Evolutionary conservation across 2,329 filamentous ascomycete species (phyloP).

Genomic region (Ceratocystis albifundus): DNA sequence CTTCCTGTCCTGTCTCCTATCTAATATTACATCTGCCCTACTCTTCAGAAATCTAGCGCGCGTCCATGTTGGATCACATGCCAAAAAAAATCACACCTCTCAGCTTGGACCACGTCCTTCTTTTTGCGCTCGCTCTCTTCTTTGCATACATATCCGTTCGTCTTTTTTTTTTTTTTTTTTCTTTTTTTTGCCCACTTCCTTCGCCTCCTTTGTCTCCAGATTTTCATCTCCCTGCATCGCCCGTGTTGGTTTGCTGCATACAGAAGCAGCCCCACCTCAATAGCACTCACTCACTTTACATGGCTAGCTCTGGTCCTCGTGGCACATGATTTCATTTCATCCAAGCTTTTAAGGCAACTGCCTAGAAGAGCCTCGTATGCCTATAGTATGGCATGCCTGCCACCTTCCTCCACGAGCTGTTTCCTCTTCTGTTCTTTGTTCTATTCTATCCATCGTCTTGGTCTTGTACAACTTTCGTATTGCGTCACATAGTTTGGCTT

Average conservation of each 20-base stretch:
- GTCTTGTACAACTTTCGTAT: neutral
- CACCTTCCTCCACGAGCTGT: neutral
- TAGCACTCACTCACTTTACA: neutral
- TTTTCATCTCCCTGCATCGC: neutral
- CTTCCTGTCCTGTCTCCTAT: neutral
- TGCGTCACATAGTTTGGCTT: neutral
- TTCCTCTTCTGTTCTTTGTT: neutral
- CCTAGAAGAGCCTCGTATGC: neutral
- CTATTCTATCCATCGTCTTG: neutral
- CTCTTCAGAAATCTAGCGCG: neutral
- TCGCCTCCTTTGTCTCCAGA: constrained; percentile 1
- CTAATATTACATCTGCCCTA: neutral
- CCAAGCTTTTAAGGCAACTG: neutral
- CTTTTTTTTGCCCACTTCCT: constrained; percentile 5
- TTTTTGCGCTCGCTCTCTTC: neutral
- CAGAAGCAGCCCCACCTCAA: neutral
- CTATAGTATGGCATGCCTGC: neutral
- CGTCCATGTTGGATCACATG: constrained; percentile 13
- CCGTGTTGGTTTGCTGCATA: neutral
- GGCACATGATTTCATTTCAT: neutral
- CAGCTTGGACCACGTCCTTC: neutral
- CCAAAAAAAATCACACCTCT: constrained; percentile 3
- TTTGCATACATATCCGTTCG: neutral
- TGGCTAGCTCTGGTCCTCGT: neutral
- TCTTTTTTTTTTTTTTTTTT: constrained; percentile 6